phyloP scores from a whole-genome alignment of 2,329 filamentous ascomycete species.

The Fusarium luffae region DNA sequence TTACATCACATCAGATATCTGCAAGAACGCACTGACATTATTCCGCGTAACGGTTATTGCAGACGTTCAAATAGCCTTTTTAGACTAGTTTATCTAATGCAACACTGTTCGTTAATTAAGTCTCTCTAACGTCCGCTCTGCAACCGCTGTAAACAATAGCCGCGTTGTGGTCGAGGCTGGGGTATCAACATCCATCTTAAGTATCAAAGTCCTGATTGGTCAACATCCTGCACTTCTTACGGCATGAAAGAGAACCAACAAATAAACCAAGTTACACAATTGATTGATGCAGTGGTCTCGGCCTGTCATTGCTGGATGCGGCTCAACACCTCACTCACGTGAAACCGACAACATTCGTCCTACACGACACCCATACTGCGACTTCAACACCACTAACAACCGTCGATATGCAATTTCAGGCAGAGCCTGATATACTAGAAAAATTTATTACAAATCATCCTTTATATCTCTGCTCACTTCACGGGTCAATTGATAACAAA shows the following conservation, averaged over 20 bases:
- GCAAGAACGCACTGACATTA: neutral
- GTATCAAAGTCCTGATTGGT: neutral
- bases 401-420: neutral
- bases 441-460: neutral
- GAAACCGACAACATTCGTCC: neutral
- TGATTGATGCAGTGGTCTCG: neutral
- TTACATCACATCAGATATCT: slow-evolving; percentile 2
- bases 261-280: neutral
- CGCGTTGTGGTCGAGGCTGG: neutral
- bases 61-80: neutral
- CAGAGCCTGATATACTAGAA: neutral
- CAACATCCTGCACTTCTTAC: neutral
- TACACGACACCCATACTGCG: neutral
- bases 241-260: neutral
- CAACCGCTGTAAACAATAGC: neutral
- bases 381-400: neutral
- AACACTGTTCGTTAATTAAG: neutral
- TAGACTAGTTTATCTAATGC: neutral
- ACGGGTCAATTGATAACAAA: neutral
- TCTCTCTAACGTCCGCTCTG: neutral
- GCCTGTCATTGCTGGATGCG: neutral
- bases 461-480: neutral
- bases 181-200: neutral
- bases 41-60: neutral
- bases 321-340: neutral